Evolutionary conservation across 345 rosid species (phyloP).

Genomic region (Erucastrum elatum): DNA sequence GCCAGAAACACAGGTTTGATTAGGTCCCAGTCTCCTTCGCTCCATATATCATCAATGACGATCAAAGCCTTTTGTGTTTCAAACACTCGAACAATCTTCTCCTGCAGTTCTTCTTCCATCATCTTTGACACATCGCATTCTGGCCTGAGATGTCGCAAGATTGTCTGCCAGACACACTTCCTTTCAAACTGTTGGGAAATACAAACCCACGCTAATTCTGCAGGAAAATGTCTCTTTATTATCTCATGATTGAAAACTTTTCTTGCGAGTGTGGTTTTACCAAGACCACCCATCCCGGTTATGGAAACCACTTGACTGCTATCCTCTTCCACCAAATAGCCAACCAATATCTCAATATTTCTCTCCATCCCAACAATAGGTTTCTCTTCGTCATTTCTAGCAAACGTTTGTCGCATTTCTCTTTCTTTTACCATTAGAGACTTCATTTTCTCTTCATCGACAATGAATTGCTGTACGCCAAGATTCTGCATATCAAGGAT

Average conservation of each 20-base stretch:
- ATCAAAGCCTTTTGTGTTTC: background rate
- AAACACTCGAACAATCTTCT: background rate
- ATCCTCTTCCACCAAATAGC: slow-evolving; percentile 4
- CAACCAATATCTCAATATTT: slow-evolving; percentile 19
- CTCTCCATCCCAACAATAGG: slow-evolving; percentile 45
- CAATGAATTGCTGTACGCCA: no score
- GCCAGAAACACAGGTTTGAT: slow-evolving; percentile 35
- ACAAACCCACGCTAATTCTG: slow-evolving; percentile 35
- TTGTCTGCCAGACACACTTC: slow-evolving; percentile 38
- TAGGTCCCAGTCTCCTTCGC: slow-evolving; percentile 34
- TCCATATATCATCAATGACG: no score
- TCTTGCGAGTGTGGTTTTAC: slow-evolving; percentile 42
- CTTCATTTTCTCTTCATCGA: background rate
- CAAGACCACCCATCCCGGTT: no score
- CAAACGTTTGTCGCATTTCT: slow-evolving; percentile 24
- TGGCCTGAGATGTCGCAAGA: slow-evolving; percentile 26
- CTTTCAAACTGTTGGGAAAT: slow-evolving; percentile 24
- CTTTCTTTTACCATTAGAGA: slow-evolving; percentile 3
- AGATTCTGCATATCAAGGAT: no score
- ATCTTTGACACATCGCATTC: background rate
- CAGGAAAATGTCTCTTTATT: slow-evolving; percentile 17
- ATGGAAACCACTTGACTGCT: slow-evolving; percentile 6
- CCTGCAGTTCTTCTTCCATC: background rate
- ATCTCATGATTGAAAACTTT: slow-evolving; percentile 22
- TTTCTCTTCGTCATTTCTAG: slow-evolving; percentile 17